Conservation (phyloP, 257 asterid genomes). For the Capsicum pubescens region DNA sequence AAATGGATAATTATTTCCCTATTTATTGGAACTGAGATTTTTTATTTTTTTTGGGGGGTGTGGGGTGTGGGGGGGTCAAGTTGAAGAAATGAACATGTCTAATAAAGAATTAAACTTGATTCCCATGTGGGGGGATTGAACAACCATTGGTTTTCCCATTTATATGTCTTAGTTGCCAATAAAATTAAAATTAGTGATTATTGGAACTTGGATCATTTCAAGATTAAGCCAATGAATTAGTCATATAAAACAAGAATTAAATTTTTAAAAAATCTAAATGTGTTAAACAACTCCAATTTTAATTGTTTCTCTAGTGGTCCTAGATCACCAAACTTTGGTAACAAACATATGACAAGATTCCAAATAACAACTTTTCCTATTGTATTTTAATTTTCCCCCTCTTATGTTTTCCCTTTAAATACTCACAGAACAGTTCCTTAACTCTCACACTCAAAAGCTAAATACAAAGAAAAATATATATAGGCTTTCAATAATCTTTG, state of each 20-base stretch:
- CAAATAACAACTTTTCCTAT: constrained; percentile 26
- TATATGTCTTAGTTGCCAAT: background rate
- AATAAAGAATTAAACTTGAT: background rate
- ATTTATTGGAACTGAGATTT: background rate
- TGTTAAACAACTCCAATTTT: constrained; percentile 15
- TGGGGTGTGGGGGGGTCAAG: too few relatives aligned
- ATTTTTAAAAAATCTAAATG: background rate
- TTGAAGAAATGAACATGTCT: background rate
- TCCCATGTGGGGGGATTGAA: constrained; percentile 11
- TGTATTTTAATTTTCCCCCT: background rate
- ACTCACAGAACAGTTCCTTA: constrained; percentile 7
- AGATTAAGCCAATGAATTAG: too few relatives aligned
- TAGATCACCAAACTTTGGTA: constrained; percentile 44
- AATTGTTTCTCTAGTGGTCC: background rate
- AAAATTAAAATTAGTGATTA: background rate
- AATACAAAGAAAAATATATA: background rate
- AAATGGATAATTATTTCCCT: background rate
- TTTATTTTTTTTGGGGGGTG: too few relatives aligned
- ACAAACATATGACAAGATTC: constrained; percentile 28
- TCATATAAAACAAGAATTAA: constrained; percentile 12
- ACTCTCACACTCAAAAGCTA: background rate
- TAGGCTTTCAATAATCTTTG: background rate
- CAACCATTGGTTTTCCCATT: constrained; percentile 5
- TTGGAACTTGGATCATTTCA: background rate
- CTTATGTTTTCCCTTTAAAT: constrained; percentile 38